phyloP scores from a whole-genome alignment of 371 early-diverging fungal genomes.

The Mucor racemosus region DNA sequence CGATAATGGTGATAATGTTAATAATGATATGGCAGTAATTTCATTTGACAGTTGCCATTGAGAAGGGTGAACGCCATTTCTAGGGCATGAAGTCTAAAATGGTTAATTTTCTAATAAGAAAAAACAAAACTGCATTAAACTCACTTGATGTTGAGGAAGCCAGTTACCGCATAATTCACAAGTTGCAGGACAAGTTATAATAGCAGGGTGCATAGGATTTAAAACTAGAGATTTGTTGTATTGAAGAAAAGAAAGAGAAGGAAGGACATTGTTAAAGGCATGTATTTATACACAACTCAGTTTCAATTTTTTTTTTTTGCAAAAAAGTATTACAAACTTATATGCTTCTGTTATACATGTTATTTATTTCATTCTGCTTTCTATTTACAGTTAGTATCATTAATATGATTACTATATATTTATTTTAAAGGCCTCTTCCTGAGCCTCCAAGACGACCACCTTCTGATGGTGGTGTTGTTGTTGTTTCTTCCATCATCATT shows the following conservation, averaged over 20 bases:
- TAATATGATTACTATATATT: not conserved
- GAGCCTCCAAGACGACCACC: slow-evolving; percentile 26
- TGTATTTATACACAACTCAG: slow-evolving; percentile 9
- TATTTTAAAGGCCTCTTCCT: slow-evolving; percentile 16
- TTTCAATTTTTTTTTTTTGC: not conserved
- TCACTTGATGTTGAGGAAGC: slow-evolving; percentile 39
- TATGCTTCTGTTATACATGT: slow-evolving; percentile 1
- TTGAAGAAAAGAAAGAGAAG: not conserved
- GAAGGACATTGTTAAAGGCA: not conserved
- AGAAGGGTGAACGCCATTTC: slow-evolving; percentile 38
- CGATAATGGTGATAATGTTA: not conserved
- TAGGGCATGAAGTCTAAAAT: slow-evolving; percentile 27
- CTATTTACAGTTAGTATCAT: slow-evolving; percentile 11
- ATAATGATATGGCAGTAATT: not conserved
- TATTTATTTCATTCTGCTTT: slow-evolving; percentile 4
- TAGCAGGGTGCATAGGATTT: slow-evolving; percentile 14
- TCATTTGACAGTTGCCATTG: slow-evolving; percentile 24
- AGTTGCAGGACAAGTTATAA: slow-evolving; percentile 31
- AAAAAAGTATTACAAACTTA: not conserved
- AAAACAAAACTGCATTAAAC: not conserved
- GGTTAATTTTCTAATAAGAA: not conserved
- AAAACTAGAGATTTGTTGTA: not conserved
- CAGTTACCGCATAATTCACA: slow-evolving; percentile 44
- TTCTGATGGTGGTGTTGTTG: not conserved
- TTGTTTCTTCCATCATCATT: slow-evolving; percentile 26